These are phyloP conservation scores for Metschnikowia shivogae DNA, from an alignment of 805 yeast species.

Conservation along the genomic window DNA sequence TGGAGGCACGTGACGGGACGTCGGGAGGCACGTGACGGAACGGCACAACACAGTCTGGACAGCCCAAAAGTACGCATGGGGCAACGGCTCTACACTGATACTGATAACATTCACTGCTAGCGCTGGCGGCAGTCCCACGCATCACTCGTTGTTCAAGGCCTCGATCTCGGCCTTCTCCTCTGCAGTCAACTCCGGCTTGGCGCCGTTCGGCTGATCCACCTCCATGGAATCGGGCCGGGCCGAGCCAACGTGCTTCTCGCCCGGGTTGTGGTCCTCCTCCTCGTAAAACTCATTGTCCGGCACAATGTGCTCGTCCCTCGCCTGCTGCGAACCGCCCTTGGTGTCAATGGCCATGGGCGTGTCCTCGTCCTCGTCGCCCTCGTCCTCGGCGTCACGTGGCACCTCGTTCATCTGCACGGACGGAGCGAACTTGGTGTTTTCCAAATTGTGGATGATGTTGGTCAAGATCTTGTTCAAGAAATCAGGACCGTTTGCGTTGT, in stretches of 20 bases:
- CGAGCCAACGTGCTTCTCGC: constrained; percentile 27
- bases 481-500: constrained; percentile 91
- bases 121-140: too few relatives aligned
- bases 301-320: constrained; percentile 69
- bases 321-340: constrained; percentile 84
- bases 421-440: constrained; percentile 94
- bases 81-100: too few relatives aligned
- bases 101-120: too few relatives aligned
- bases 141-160: constrained; percentile 24
- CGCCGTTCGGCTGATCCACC: constrained; percentile 2
- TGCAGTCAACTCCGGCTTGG: constrained; percentile 24
- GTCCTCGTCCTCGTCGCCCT: constrained; percentile 86
- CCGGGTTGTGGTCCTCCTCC: constrained; percentile 48
- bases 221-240: constrained; percentile 4
- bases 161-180: constrained; percentile 38
- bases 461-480: constrained; percentile 80
- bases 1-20: too few relatives aligned
- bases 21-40: too few relatives aligned
- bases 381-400: constrained; percentile 84
- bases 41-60: too few relatives aligned
- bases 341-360: constrained; percentile 74
- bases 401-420: constrained; percentile 89
- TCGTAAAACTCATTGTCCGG: constrained; percentile 78
- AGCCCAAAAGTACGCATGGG: too few relatives aligned
- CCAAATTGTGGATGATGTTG: constrained; percentile 72